These are phyloP conservation scores for Hortiboletus campestris DNA, from an alignment of 768 basidiomycete genomes.

Conservation along the genomic window DNA sequence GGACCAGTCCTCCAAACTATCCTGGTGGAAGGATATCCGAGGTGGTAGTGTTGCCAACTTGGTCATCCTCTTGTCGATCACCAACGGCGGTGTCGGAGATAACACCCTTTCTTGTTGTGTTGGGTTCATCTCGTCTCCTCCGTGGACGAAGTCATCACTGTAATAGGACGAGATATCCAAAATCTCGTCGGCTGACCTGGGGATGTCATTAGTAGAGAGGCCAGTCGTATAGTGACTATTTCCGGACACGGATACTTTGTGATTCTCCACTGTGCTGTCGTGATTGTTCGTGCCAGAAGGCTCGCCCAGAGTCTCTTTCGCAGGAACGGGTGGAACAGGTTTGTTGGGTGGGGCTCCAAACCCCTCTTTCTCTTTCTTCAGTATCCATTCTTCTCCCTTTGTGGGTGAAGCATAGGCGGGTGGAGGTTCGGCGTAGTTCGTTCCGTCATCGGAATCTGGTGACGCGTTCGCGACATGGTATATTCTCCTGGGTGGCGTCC, in stretches of 20 bases:
- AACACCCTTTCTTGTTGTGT: conserved; percentile 4
- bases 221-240: neutral
- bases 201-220: conserved; percentile 12
- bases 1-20: conserved; percentile 55
- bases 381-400: neutral
- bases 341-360: conserved; percentile 10
- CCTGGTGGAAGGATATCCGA: conserved; percentile 53
- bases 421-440: conserved; percentile 39
- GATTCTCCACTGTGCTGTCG: conserved; percentile 1
- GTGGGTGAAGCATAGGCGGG: conserved; percentile 42
- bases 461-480: conserved; percentile 44
- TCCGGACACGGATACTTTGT: neutral
- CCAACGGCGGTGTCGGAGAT: conserved; percentile 31
- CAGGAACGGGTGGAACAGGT: conserved; percentile 19
- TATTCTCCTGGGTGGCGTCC: conserved; percentile 38
- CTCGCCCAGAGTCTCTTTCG: neutral
- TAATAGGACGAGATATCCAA: conserved; percentile 30
- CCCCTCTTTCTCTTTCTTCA: conserved; percentile 21
- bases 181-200: conserved; percentile 25
- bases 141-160: conserved; percentile 1
- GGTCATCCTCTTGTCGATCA: conserved; percentile 26
- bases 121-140: conserved; percentile 6
- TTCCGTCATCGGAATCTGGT: conserved; percentile 20
- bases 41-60: conserved; percentile 39
- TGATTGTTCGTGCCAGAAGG: conserved; percentile 4